These are phyloP conservation scores for Tulasnella sp. DNA, from an alignment of 768 basidiomycete species.

Conservation along the genomic window DNA sequence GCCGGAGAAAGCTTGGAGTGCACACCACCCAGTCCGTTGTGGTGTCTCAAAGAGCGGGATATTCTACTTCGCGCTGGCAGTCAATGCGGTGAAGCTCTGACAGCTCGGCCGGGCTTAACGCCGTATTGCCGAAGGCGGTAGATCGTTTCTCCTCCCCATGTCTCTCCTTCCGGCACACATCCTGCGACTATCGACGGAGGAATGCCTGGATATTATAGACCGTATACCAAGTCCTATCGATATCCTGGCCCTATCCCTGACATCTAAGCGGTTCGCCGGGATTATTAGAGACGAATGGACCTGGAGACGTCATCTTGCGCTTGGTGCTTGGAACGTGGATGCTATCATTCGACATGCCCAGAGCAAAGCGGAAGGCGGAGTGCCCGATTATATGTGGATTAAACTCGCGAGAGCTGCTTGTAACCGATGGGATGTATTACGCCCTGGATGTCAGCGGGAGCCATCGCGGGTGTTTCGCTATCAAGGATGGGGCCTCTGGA, in stretches of 20 bases:
- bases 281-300: background rate
- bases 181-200: background rate
- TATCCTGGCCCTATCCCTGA: background rate
- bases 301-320: slow-evolving; percentile 3
- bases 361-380: background rate
- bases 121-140: background rate
- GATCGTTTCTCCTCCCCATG: background rate
- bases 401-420: slow-evolving; percentile 10
- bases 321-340: background rate
- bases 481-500: slow-evolving; percentile 3
- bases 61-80: too few species aligned
- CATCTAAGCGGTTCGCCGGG: background rate
- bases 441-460: background rate
- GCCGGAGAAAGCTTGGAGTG: too few species aligned
- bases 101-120: slow-evolving; percentile 69
- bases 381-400: background rate
- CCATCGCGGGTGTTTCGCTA: background rate
- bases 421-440: background rate
- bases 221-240: background rate
- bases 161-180: background rate
- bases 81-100: too few species aligned
- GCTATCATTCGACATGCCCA: background rate
- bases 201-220: background rate
- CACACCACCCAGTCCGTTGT: too few species aligned
- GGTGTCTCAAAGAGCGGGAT: too few species aligned